Conservation (phyloP, 2,329 filamentous ascomycete species). For the Penicillium palitans region DNA sequence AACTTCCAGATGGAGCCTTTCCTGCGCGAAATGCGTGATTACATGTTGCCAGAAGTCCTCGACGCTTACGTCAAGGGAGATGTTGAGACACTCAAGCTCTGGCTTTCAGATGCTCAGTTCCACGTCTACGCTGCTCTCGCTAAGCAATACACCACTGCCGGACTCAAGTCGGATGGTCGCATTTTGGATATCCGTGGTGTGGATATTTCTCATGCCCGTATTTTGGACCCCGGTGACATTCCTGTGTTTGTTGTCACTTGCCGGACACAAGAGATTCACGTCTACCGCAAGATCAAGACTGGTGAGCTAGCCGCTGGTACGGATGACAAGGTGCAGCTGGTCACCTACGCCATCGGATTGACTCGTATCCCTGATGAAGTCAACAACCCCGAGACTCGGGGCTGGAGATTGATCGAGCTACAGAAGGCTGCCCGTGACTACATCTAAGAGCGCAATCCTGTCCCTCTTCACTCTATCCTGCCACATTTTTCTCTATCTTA, state of each 20-base stretch:
- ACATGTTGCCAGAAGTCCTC: conserved; percentile 94
- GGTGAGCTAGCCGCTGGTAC: conserved; percentile 89
- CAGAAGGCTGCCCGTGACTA: conserved; percentile 97
- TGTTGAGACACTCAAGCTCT: conserved; percentile 82
- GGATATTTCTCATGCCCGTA: conserved; percentile 60
- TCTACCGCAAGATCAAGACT: conserved; percentile 90
- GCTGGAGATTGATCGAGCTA: conserved; percentile 96
- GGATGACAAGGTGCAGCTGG: conserved; percentile 98
- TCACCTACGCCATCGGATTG: conserved; percentile 96
- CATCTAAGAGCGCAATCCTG: conserved; percentile 51
- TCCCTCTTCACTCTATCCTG: conserved; percentile 1
- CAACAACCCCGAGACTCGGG: conserved; percentile 92
- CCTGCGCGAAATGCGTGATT: conserved; percentile 91
- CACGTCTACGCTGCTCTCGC: conserved; percentile 96
- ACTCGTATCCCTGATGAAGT: conserved; percentile 93
- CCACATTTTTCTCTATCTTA: conserved; percentile 8
- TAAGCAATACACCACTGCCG: conserved; percentile 91
- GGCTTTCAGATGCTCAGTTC: conserved; percentile 95
- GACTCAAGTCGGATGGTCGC: conserved; percentile 89
- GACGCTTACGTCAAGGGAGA: conserved; percentile 99
- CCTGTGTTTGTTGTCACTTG: conserved; percentile 98
- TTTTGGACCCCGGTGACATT: conserved; percentile 52
- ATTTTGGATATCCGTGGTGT: conserved; percentile 95
- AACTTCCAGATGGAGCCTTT: conserved; percentile 94
- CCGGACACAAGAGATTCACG: conserved; percentile 94